Base-by-base conservation (phyloP, 169 alveolate genomes). In the Plasmodium ovale region DNA sequence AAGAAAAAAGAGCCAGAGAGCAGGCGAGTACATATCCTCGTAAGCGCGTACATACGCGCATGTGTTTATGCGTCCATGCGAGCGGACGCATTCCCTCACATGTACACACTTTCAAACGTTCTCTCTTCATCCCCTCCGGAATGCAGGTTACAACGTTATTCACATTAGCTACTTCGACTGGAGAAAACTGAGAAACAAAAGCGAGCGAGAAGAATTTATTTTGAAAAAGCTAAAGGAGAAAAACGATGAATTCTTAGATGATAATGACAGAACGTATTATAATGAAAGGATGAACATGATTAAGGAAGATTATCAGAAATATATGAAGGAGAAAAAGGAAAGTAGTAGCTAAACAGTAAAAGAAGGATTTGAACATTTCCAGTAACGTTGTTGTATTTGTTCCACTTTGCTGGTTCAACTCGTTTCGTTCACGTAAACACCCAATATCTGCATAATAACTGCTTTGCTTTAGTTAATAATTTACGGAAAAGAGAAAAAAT, bases 201-300 rank as follows among this genome's bases (percentile, higher is more conserved):
- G 88, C 88, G 98, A 96, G 72, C 60, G 98, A 60, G 98, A 96
- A 87, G 98, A 95, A 71, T 96, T 95, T 87, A 96, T 96, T 97
- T 92, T 96, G 47, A 88, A 73, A 49, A 96, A 96, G 82, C 92
- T 96, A 70, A 87, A 92, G 89, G 98, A 96, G 71, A 97, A 96
- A 68, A 97, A 97, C 33, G 94, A 97, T 12, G 98, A 96, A 92
- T 96, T 97, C 97, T 87, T 96, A 58, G 98, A 96, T 67, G 97
- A 97, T 0, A 96, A 96, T 54, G 98, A 96, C 89, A 97, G 95
- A 87, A 92, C 92, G 73, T 96, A 94, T 68, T 95, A 96, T 94
- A 88, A 91, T 87, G 84, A 94, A 93, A 60, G 96, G 87, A 87
- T 94, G 92, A 93, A 92, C 71, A 91, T 93, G 94, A 88, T 93